Conservation (phyloP, 2,329 filamentous ascomycete genomes). For the Exophiala xenobiotica region DNA sequence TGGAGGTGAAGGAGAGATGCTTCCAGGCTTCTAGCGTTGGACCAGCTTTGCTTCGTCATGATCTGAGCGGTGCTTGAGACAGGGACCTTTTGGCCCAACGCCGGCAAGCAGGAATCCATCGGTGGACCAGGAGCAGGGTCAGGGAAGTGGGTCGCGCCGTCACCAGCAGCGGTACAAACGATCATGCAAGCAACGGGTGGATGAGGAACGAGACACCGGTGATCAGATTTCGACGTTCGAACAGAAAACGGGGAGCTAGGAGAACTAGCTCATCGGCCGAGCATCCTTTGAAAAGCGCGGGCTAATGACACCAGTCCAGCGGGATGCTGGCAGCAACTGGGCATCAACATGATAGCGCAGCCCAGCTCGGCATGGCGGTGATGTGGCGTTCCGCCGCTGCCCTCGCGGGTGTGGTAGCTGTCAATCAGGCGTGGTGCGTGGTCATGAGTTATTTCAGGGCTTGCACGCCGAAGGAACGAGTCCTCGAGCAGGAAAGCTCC, state of each 20-base stretch:
- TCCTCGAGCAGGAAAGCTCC: slow-evolving; percentile 8
- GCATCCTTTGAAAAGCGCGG: slow-evolving; percentile 23
- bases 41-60: slow-evolving; percentile 20
- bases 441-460: slow-evolving; percentile 8
- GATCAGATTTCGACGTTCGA: slow-evolving; percentile 15
- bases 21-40: slow-evolving; percentile 28
- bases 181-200: slow-evolving; percentile 17
- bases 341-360: slow-evolving; percentile 24
- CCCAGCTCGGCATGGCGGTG: slow-evolving; percentile 16
- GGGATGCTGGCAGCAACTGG: slow-evolving; percentile 28
- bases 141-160: slow-evolving; percentile 26
- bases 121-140: slow-evolving; percentile 8
- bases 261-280: slow-evolving; percentile 18
- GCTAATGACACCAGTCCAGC: slow-evolving; percentile 21
- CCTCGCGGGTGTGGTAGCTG: slow-evolving; percentile 11
- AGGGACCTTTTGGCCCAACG: slow-evolving; percentile 23
- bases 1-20: slow-evolving; percentile 23
- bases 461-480: slow-evolving; percentile 8
- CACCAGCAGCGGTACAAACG: slow-evolving; percentile 9
- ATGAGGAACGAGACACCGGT: slow-evolving; percentile 12
- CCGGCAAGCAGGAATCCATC: slow-evolving; percentile 15
- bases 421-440: slow-evolving; percentile 14
- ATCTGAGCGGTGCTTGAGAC: slow-evolving; percentile 22
- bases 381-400: slow-evolving; percentile 22
- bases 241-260: slow-evolving; percentile 5